Evolutionary conservation across 108 stramenopile species (phyloP), one percentile per base, ranked within the genome.

Genomic region (Cylindrotheca closterium): DNA sequence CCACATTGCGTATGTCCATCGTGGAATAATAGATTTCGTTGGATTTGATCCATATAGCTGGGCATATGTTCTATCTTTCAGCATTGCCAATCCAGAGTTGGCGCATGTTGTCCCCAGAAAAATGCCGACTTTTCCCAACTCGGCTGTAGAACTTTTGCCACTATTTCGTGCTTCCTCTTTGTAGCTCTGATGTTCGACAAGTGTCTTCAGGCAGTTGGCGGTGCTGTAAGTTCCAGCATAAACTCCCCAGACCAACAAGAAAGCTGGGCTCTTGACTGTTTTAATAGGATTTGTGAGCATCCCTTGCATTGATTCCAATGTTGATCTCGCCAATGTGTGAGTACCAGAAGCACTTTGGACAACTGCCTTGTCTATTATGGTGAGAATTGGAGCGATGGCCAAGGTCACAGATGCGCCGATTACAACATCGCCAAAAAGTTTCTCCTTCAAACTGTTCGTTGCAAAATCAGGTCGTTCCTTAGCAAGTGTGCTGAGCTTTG

Each of bases 181-280:
- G 24, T 69, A 56, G 3, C 51, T 56, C 0, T 55, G 54, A 53
- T 84, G 83, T 32, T 85, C 80, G 5, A 55, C 58, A 1, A 85
- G 18, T 25, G 84, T 85, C 46, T 79, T 73, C 33, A 85, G 47
- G 28, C 45, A 30, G 58, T 85, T 85, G 0, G 80, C 84, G 12
- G 78, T 67, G 42, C 58, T 54, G 53, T 81, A 85, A 15, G 84
- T 73, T 10, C 55, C 73, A 50, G 73, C 65, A 70, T 93, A 95
- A 23, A 95, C 87, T 25, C 74, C 63, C 58, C 83, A 72, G 75
- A 76, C 64, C 23, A 92, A 84, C 25, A 92, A 65, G 4, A 87
- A 73, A 31, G 85, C 83, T 65, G 80, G 80, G 24, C 73, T 75
- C 30, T 73, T 76, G n/a, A 81, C 1, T 30, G 60, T 81, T 0